Evolutionary conservation across 2,329 filamentous ascomycete genomes (phyloP), one percentile per base, ranked within the genome.

Genomic region (Ascochyta lentis): DNA sequence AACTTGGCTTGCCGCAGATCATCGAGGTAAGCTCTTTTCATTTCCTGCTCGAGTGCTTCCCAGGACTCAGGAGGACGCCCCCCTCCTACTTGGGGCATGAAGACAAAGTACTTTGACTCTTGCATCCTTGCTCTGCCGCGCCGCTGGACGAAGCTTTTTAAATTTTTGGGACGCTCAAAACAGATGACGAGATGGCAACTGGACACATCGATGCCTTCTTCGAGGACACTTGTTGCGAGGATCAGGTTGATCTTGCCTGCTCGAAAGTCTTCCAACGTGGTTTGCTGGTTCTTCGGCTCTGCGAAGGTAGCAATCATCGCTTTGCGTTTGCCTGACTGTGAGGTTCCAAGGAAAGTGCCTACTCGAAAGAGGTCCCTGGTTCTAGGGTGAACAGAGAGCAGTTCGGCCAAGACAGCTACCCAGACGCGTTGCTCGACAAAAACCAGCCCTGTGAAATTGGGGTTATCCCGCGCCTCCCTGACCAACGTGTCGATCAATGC

Each of bases 11-110:
- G 74, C 22, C 88, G 80, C 57, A 82, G 72, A 6, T 92, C 86
- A 40, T 90, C 83, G 58, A 87, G 82, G 65, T 91, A 96, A 0
- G 83, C 81, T 42, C 76, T 70, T 63, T 87, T 89, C 88, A 96
- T 92, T n/a, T 85, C 79, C 3, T 80, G 72, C 69, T 97, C 94
- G 15, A 95, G 79, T 0, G 71, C 67, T 24, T 85, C 77, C 89
- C 91, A 96, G 24, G 83, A 79, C 3, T 72, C 63, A 2, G 80
- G 61, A 61, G 24, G 64, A 51, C 38, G 78, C 67, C 31, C 72
- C 64, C 4, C 51, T 12, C 55, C 60, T 7, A 22, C 40, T 8
- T 77, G 66, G 56, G 80, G 70, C 13, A 82, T 70, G 59, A 88
- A 78, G 2, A 88, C 70, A 51, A 77, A 79, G 71, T 83, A 83